A percentile compares a stretch with the other conserved stretches of the same genome.
These are phyloP conservation scores for Peronospora destructor DNA, from an alignment of 352 stramenopile species.

Conservation along the genomic window DNA sequence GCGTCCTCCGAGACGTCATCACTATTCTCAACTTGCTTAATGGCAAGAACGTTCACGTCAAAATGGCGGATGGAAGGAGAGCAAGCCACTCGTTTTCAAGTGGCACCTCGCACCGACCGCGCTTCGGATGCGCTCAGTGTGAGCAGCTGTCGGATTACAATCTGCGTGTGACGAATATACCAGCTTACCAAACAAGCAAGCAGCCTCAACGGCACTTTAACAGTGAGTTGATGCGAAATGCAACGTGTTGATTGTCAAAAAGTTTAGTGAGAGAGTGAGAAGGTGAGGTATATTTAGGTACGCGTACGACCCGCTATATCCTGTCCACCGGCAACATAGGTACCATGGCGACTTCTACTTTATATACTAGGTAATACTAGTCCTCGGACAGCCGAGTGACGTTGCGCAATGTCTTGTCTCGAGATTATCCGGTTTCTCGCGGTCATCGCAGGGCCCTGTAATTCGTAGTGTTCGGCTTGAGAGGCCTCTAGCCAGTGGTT, in stretches of 20 bases:
- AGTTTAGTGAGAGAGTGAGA: no score
- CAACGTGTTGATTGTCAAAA: not conserved
- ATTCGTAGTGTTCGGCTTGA: no score
- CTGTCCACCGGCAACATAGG: no score
- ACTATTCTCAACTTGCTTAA: constrained; percentile 68
- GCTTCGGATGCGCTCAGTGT: constrained; percentile 10
- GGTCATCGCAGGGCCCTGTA: no score
- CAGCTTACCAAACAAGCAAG: not conserved
- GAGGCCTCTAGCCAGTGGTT: no score
- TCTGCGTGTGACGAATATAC: constrained; percentile 8
- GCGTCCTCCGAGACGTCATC: constrained; percentile 66
- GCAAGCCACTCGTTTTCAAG: constrained; percentile 9
- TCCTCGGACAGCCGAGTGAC: no score
- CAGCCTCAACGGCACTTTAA: not conserved
- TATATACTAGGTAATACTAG: no score
- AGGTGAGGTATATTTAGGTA: no score
- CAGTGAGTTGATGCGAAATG: not conserved
- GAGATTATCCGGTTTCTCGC: no score
- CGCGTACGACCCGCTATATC: no score
- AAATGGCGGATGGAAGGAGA: not conserved
- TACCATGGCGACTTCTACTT: no score
- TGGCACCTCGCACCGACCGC: constrained; percentile 17
- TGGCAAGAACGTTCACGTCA: constrained; percentile 39
- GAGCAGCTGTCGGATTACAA: constrained; percentile 24
- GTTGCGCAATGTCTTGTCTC: no score